Conservation (phyloP, 1,284 basidiomycete genomes). For the Fistulina hepatica region DNA sequence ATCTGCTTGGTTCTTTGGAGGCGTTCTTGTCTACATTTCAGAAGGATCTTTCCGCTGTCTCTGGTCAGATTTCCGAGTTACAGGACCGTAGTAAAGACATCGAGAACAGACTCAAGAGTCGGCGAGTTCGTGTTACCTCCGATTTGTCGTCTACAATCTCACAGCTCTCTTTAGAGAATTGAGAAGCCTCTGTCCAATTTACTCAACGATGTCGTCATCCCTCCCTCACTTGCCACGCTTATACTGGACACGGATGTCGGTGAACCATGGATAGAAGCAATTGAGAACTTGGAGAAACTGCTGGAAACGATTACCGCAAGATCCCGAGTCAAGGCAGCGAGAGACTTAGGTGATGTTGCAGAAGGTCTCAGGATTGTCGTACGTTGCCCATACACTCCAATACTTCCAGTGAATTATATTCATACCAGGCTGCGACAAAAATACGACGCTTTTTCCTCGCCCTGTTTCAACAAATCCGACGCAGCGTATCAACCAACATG, state of each 20-base stretch:
- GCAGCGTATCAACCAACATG: conserved; percentile 84
- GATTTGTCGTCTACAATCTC: background rate
- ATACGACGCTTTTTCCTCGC: conserved; percentile 81
- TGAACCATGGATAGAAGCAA: conserved; percentile 75
- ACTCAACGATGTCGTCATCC: conserved; percentile 71
- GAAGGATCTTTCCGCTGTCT: conserved; percentile 85
- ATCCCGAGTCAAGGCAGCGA: conserved; percentile 73
- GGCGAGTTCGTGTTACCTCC: conserved; percentile 48
- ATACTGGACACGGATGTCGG: conserved; percentile 79
- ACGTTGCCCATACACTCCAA: conserved; percentile 17
- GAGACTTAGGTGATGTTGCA: conserved; percentile 71
- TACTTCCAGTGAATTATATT: background rate
- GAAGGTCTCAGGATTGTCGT: conserved; percentile 84
- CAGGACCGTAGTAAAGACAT: conserved; percentile 86
- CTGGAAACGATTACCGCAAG: conserved; percentile 61
- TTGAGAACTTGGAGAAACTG: conserved; percentile 71
- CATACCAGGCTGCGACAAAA: conserved; percentile 69
- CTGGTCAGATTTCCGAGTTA: conserved; percentile 89
- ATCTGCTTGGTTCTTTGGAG: conserved; percentile 76
- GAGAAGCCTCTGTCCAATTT: conserved; percentile 79
- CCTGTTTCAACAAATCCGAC: conserved; percentile 73
- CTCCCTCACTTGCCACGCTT: conserved; percentile 67
- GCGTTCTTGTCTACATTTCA: conserved; percentile 92
- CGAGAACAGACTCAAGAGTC: conserved; percentile 73
- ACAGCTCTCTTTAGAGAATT: conserved; percentile 51